Conservation (phyloP, 2,329 filamentous ascomycete species). For the Alternaria incomplexa region DNA sequence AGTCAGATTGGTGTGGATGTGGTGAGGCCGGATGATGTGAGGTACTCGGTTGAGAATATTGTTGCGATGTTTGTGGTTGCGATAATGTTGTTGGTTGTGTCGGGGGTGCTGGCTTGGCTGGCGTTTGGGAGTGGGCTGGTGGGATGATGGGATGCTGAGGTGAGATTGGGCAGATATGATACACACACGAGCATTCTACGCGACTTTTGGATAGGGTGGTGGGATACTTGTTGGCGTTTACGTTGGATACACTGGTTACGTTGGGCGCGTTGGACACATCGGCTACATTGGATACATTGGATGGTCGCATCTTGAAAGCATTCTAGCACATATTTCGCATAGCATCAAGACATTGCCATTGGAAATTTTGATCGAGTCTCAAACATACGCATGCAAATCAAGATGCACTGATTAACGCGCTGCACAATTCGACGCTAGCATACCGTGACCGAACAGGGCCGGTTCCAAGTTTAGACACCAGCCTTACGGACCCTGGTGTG, state of each 20-base stretch:
- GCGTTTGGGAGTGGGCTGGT: slow-evolving; percentile 14
- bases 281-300: neutral
- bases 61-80: slow-evolving; percentile 34
- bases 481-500: slow-evolving; percentile 10
- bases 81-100: slow-evolving; percentile 27
- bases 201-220: neutral
- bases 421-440: neutral
- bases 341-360: neutral
- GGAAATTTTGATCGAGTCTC: neutral
- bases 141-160: too few species aligned
- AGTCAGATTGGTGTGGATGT: slow-evolving; percentile 15
- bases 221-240: neutral
- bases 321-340: neutral
- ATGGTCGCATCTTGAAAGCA: neutral
- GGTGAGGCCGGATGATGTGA: slow-evolving; percentile 25
- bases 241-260: neutral
- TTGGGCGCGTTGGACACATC: neutral
- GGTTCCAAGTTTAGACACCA: slow-evolving; percentile 7
- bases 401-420: neutral
- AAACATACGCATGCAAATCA: neutral
- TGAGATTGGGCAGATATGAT: neutral
- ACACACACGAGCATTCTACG: neutral
- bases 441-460: neutral
- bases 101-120: slow-evolving; percentile 24
- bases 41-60: slow-evolving; percentile 31